Evolutionary conservation across 2,329 filamentous ascomycete species (phyloP).

Genomic region (Botryotinia calthae): DNA sequence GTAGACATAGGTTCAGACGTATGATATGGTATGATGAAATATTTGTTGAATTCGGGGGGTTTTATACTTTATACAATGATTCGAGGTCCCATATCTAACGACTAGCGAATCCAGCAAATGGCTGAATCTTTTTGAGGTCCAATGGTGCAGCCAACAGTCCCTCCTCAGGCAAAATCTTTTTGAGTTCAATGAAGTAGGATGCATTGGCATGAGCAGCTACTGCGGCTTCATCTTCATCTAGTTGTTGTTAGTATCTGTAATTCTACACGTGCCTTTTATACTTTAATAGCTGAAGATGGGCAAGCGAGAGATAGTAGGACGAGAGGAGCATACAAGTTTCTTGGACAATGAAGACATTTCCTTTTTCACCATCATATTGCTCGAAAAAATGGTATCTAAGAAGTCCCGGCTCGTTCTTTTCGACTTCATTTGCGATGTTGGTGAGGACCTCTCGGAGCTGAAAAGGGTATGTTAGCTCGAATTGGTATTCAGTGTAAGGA

Average conservation of each 20-base stretch:
- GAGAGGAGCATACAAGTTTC: constrained; percentile 12
- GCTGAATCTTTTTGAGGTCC: constrained; percentile 11
- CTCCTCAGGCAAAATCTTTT: neutral
- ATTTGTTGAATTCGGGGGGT: neutral
- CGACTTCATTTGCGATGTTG: neutral
- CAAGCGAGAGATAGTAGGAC: neutral
- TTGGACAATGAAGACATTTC: constrained; percentile 13
- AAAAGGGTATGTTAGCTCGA: neutral
- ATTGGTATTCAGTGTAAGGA: neutral
- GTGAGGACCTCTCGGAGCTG: constrained; percentile 13
- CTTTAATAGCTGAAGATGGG: neutral
- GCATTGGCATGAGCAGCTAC: neutral
- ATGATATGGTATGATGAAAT: neutral
- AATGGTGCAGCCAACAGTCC: neutral
- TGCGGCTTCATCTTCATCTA: constrained; percentile 10
- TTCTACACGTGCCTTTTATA: neutral
- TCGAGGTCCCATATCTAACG: neutral
- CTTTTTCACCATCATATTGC: constrained; percentile 4
- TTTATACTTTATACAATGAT: neutral
- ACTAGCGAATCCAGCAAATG: constrained; percentile 11
- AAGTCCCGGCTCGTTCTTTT: constrained; percentile 1
- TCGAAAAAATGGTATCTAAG: constrained; percentile 7
- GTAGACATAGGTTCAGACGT: neutral
- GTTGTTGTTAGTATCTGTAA: neutral
- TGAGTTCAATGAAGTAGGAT: neutral